Percentiles rank a stretch among this genome's conserved stretches.
These are phyloP conservation scores for Eimeria falciformis DNA, from an alignment of 169 alveolate genomes.

Conservation along the genomic window DNA sequence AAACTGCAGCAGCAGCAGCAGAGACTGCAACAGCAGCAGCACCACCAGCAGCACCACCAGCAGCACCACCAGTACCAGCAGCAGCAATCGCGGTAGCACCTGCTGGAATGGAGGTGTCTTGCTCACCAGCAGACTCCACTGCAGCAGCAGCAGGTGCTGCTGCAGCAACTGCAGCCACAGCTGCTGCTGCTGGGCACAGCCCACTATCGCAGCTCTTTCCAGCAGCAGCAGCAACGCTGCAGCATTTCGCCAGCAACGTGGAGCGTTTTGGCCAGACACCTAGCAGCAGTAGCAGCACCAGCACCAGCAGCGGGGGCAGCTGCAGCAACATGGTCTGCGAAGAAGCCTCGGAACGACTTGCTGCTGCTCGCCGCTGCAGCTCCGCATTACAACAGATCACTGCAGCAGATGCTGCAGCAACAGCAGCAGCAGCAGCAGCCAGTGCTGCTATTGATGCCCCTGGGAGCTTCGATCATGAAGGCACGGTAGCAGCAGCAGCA, in stretches of 20 bases:
- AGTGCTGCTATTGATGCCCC: background rate
- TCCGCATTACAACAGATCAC: conserved; percentile 48
- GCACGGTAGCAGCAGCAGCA: conserved; percentile 32
- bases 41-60: conserved; percentile 15
- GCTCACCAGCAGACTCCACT: conserved; percentile 17
- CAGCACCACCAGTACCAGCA: background rate
- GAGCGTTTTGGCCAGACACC: conserved; percentile 1
- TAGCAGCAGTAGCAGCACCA: conserved; percentile 46
- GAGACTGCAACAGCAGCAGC: conserved; percentile 21
- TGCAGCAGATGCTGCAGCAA: conserved; percentile 34
- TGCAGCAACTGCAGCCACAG: conserved; percentile 13
- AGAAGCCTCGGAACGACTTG: conserved; percentile 36
- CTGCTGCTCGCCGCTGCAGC: conserved; percentile 38
- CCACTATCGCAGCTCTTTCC: conserved; percentile 44
- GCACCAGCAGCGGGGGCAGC: conserved; percentile 34
- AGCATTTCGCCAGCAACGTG: conserved; percentile 6
- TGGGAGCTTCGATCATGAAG: background rate
- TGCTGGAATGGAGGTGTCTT: background rate
- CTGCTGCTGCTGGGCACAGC: conserved; percentile 19
- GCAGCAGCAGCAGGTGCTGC: conserved; percentile 40
- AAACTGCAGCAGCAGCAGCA: background rate
- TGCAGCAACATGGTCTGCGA: background rate
- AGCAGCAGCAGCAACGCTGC: conserved; percentile 55
- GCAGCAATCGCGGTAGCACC: background rate
- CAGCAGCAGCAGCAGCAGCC: conserved; percentile 19